phyloP scores from a whole-genome alignment of 352 stramenopile genomes.

The Phytopythium helicoides region DNA sequence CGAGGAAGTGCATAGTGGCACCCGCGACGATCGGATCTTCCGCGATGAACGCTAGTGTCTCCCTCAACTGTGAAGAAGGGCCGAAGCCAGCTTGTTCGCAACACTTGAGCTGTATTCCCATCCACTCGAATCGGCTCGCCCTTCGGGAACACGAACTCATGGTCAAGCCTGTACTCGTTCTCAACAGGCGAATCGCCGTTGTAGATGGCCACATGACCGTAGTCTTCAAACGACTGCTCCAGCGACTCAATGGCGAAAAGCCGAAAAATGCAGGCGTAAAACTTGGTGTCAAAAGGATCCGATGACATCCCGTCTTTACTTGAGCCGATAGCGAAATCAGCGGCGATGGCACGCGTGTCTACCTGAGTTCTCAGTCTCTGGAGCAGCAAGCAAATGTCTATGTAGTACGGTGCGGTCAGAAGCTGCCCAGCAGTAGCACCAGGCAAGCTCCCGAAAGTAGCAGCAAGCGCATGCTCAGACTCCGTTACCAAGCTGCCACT shows the following conservation, averaged over 20 bases:
- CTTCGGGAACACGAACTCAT: constrained; percentile 34
- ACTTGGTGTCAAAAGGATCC: constrained; percentile 11
- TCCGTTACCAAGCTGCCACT: too few species aligned
- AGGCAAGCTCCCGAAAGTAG: too few species aligned
- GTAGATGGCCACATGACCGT: constrained; percentile 49
- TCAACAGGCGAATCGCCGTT: constrained; percentile 8
- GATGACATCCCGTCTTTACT: too few species aligned
- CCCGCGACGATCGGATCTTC: constrained; percentile 18
- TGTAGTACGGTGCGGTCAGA: constrained; percentile 31
- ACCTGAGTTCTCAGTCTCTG: constrained; percentile 17
- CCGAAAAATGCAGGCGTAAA: constrained; percentile 27
- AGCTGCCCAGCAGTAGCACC: constrained; percentile 5
- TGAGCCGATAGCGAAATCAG: background rate
- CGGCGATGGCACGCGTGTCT: constrained; percentile 17
- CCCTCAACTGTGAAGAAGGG: constrained; percentile 39
- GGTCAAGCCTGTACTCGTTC: constrained; percentile 29
- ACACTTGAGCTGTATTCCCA: constrained; percentile 54
- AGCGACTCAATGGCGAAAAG: constrained; percentile 41
- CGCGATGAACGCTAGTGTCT: constrained; percentile 32
- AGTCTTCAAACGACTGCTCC: constrained; percentile 49
- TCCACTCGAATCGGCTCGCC: constrained; percentile 29
- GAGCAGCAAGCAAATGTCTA: constrained; percentile 45
- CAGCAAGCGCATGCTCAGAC: too few species aligned
- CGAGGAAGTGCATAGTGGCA: background rate
- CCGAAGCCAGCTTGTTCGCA: constrained; percentile 44